Percentiles rank a stretch among this genome's conserved stretches.
phyloP scores from a whole-genome alignment of 306 rosid genomes.

The Quercus ilex region DNA sequence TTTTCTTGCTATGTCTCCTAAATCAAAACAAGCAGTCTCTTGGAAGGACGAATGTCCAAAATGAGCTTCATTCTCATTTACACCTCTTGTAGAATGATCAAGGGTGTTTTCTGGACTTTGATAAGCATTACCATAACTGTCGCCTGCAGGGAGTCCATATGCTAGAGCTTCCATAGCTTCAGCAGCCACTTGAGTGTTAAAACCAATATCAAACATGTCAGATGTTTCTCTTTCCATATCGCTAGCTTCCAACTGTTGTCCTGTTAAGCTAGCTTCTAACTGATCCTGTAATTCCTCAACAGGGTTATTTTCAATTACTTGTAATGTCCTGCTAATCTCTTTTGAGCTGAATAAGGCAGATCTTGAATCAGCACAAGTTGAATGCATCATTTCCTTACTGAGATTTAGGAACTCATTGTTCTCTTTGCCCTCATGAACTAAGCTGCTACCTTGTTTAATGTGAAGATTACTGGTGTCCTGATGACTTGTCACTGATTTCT shows the following conservation, averaged over 20 bases:
- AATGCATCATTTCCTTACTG: slow-evolving; percentile 7
- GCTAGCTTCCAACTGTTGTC: slow-evolving; percentile 28
- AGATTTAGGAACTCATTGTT: not conserved
- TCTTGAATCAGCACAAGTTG: slow-evolving; percentile 1
- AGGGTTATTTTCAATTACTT: slow-evolving; percentile 17
- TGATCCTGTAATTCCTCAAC: slow-evolving; percentile 23
- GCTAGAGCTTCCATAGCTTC: slow-evolving; percentile 79
- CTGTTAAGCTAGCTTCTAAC: slow-evolving; percentile 12
- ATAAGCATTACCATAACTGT: slow-evolving; percentile 18
- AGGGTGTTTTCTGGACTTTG: slow-evolving; percentile 22
- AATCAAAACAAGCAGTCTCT: slow-evolving; percentile 14
- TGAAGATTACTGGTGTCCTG: slow-evolving; percentile 25
- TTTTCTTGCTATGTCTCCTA: slow-evolving; percentile 21
- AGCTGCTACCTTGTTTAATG: slow-evolving; percentile 15
- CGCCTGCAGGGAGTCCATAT: slow-evolving; percentile 16
- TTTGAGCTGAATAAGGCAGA: not conserved
- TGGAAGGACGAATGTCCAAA: slow-evolving; percentile 15
- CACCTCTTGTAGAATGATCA: slow-evolving; percentile 22
- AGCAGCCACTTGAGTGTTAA: slow-evolving; percentile 77
- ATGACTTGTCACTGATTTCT: slow-evolving; percentile 24
- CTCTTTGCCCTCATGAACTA: slow-evolving; percentile 24
- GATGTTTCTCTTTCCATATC: slow-evolving; percentile 21
- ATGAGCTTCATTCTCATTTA: slow-evolving; percentile 20
- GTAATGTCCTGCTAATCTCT: not conserved
- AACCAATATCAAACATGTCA: slow-evolving; percentile 51